Percentiles rank a stretch among this genome's conserved stretches.
These are phyloP conservation scores for Blastomyces gilchristii DNA, from an alignment of 2,329 filamentous ascomycete genomes.

Conservation along the genomic window DNA sequence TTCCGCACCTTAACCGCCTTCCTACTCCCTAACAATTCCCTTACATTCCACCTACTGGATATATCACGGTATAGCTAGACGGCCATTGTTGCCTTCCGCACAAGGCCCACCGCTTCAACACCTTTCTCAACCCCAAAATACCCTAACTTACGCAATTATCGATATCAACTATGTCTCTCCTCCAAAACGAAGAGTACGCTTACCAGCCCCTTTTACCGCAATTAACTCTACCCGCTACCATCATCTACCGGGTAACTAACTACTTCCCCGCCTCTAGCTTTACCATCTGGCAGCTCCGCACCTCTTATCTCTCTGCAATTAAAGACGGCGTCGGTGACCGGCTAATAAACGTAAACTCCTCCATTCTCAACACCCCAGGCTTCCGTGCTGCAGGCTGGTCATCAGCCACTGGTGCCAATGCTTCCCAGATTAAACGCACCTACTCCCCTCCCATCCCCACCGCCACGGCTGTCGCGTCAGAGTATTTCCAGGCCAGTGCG, in stretches of 20 bases:
- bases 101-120: no score
- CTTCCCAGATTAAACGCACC: conserved; percentile 50
- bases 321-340: conserved; percentile 58
- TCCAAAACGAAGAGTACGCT: conserved; percentile 44
- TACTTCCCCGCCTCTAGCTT: conserved; percentile 37
- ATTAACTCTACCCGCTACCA: background rate
- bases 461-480: conserved; percentile 44
- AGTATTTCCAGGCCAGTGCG: conserved; percentile 49
- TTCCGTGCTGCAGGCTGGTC: conserved; percentile 56
- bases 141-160: background rate
- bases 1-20: background rate
- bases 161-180: conserved; percentile 35
- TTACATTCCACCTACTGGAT: background rate
- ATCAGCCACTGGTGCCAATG: conserved; percentile 33
- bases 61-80: background rate
- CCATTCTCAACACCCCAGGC: conserved; percentile 52
- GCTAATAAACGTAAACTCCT: conserved; percentile 54
- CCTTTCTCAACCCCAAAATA: no score
- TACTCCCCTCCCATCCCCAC: conserved; percentile 59
- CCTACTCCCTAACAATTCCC: background rate
- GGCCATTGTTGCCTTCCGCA: background rate
- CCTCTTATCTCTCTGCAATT: conserved; percentile 52
- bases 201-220: conserved; percentile 2
- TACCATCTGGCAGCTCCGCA: conserved; percentile 55
- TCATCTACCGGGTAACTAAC: background rate